Evolutionary conservation across 768 basidiomycete genomes (phyloP).

Genomic region (Leccinum subgranulosum): DNA sequence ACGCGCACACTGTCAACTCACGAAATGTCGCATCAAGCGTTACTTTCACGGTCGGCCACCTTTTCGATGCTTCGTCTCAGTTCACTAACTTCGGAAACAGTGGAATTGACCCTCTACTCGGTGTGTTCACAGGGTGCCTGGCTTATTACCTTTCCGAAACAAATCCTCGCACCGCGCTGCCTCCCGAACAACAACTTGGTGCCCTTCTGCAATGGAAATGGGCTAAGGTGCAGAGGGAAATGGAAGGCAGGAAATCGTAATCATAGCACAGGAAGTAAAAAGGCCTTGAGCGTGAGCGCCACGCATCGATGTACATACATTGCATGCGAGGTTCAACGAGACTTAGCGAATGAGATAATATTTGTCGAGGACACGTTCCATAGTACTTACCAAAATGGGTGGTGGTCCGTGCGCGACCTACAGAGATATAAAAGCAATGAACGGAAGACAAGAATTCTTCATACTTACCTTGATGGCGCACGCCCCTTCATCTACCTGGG

Average conservation of each 20-base stretch:
- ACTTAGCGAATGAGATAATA: neutral
- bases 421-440: constrained; percentile 10
- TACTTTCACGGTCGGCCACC: constrained; percentile 31
- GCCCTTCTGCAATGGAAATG: constrained; percentile 68
- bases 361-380: neutral
- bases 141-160: constrained; percentile 81
- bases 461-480: constrained; percentile 66
- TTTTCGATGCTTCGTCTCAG: neutral
- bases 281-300: neutral
- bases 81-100: constrained; percentile 35
- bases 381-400: neutral
- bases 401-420: constrained; percentile 25
- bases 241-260: neutral
- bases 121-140: constrained; percentile 72
- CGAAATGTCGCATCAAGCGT: constrained; percentile 42
- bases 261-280: neutral
- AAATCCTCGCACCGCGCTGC: constrained; percentile 68
- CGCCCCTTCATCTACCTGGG: constrained; percentile 49
- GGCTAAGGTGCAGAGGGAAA: constrained; percentile 36
- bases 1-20: constrained; percentile 1
- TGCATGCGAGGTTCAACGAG: neutral
- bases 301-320: neutral
- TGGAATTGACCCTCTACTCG: constrained; percentile 66
- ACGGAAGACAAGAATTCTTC: constrained; percentile 12
- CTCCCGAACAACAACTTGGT: constrained; percentile 50